Evolutionary conservation across 768 basidiomycete species (phyloP), one percentile per base, ranked within the genome.

Genomic region (Tricholoma flavovirens): DNA sequence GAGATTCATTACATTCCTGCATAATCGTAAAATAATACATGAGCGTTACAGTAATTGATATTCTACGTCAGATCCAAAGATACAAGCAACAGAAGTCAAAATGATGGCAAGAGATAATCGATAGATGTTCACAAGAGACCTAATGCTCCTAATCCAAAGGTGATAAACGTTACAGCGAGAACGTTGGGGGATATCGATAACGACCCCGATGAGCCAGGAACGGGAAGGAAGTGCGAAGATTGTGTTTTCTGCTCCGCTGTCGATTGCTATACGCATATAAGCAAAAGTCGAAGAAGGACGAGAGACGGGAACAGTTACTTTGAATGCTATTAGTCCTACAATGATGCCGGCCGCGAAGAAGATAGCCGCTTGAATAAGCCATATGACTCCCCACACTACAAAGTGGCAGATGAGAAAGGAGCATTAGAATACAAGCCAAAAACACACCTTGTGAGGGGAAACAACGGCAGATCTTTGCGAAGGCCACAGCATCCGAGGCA

Each of bases 361-460:
- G 7, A 78, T 58, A 54, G 89, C 77, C 0, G 90, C 87, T 29
- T 83, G 68, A 60, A 94, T 69, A 35, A 93, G 81, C 93, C 93
- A 95, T 50, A 95, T 78, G 53, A 93, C 82, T 32, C 93, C 93
- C 92, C 91, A 93, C 0, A 90, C 91, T 90, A 33, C 58, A 53
- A 29, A 51, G 29, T 22, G 2, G n/a, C 26, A 62, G 56, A 38
- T 53, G 12, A 17, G 11, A 21, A 50, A 14, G 26, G 5, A 15
- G 17, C 24, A 35, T 24, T 36, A 19, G 19, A 26, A 6, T 32
- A 48, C 33, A 15, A 19, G 7, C 11, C 19, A 17, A 52, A 4
- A 3, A 17, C 21, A 19, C 49, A 87, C 89, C 86, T 83, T 80
- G 83, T 4, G 90, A 88, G 15, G 90, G 88, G 66, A 82, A 93